A percentile compares a stretch with the other conserved stretches of the same genome.
phyloP scores from a whole-genome alignment of 2,329 filamentous ascomycete genomes.

The Hymenoscyphus repandus region DNA sequence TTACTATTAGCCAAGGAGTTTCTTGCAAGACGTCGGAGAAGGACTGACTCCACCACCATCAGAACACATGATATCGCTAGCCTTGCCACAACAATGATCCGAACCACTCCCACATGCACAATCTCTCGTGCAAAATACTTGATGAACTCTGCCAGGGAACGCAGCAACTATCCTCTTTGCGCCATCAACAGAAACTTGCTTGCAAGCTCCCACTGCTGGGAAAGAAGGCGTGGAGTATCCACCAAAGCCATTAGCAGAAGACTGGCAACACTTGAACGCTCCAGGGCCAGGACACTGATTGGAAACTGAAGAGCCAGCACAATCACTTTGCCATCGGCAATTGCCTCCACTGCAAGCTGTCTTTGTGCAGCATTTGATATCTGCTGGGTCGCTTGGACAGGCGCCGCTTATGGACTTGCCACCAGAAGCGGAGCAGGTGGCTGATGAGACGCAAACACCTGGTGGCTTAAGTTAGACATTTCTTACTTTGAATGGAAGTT shows the following conservation, averaged over 20 bases:
- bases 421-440: not conserved
- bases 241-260: not conserved
- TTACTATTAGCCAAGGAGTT: not conserved
- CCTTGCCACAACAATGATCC: conserved; percentile 5
- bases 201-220: not conserved
- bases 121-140: conserved; percentile 2
- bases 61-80: conserved; percentile 1
- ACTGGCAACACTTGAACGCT: not conserved
- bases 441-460: not conserved
- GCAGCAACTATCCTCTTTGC: conserved; percentile 1
- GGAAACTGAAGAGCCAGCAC: not conserved
- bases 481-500: not conserved
- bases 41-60: conserved; percentile 1
- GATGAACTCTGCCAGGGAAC: not conserved
- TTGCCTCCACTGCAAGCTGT: not conserved
- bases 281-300: not conserved
- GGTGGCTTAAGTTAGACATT: not conserved
- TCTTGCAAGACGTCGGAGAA: not conserved
- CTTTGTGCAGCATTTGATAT: conserved; percentile 3
- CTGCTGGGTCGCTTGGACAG: not conserved
- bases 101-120: conserved; percentile 1
- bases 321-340: not conserved
- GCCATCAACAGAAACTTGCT: not conserved
- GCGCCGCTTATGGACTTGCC: not conserved
- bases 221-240: not conserved